phyloP scores from a whole-genome alignment of 495 filamentous ascomycete species.

The Penicillium paxilli region DNA sequence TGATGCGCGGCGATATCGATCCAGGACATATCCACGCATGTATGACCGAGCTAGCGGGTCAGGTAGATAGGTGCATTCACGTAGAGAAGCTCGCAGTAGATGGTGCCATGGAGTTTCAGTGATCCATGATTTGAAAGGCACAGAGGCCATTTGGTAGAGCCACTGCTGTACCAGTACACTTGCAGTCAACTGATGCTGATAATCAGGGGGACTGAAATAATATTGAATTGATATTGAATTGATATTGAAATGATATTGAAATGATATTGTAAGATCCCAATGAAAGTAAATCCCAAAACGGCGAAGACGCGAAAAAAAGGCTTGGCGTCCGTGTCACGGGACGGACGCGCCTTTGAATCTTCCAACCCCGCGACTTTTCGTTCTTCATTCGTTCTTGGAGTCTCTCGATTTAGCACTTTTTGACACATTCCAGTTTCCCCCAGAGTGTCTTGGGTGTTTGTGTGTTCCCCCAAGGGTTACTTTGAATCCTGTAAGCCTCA shows the following conservation, averaged over 20 bases:
- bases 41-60: conserved; percentile 65
- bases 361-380: conserved; percentile 28
- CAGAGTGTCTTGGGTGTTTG: no score
- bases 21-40: conserved; percentile 55
- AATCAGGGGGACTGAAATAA: no score
- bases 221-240: no score
- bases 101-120: conserved; percentile 48
- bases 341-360: conserved; percentile 36
- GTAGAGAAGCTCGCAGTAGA: conserved; percentile 75
- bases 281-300: conserved; percentile 11
- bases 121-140: conserved; percentile 1
- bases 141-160: not conserved
- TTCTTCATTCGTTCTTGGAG: no score
- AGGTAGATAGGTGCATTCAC: conserved; percentile 83
- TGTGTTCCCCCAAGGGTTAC: not conserved
- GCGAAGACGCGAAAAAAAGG: conserved; percentile 29
- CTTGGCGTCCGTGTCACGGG: conserved; percentile 29
- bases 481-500: no score
- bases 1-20: conserved; percentile 51
- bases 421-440: conserved; percentile 21
- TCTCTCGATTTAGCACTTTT: no score
- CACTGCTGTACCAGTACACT: not conserved
- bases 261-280: no score
- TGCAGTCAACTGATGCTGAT: no score
- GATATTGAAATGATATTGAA: no score